phyloP scores from a whole-genome alignment of 495 filamentous ascomycete genomes.

The Darksidea phi region DNA sequence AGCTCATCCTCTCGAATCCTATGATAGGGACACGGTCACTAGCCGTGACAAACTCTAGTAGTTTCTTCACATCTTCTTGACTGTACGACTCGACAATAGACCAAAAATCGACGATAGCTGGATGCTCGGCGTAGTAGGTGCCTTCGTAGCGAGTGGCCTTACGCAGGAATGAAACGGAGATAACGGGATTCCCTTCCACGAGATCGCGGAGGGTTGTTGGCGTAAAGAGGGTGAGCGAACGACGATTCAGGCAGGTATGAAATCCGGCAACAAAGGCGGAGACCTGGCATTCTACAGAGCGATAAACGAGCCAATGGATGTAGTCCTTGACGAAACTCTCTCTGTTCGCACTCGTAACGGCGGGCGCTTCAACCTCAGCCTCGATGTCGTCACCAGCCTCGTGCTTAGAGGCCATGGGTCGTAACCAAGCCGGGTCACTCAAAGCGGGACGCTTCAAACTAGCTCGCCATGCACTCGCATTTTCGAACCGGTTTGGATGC shows the following conservation, averaged over 20 bases:
- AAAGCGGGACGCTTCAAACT: background rate
- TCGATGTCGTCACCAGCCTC: background rate
- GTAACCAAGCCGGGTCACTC: background rate
- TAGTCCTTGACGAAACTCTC: conserved; percentile 82
- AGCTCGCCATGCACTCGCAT: background rate
- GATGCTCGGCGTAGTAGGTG: conserved; percentile 68
- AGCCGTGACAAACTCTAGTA: conserved; percentile 94
- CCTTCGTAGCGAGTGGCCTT: conserved; percentile 69
- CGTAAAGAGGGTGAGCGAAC: conserved; percentile 68
- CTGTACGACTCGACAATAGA: conserved; percentile 64
- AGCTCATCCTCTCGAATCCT: conserved; percentile 74
- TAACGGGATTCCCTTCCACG: conserved; percentile 76
- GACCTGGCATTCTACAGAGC: conserved; percentile 73
- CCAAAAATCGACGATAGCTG: conserved; percentile 79
- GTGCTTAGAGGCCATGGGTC: background rate
- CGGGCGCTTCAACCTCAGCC: conserved; percentile 47
- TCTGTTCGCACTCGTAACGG: conserved; percentile 76
- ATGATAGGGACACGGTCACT: conserved; percentile 86
- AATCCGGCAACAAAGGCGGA: conserved; percentile 82
- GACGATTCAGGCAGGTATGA: conserved; percentile 66
- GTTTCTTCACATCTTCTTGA: conserved; percentile 62
- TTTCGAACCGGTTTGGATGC: background rate
- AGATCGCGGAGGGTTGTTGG: conserved; percentile 68
- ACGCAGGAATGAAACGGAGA: conserved; percentile 71
- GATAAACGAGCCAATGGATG: conserved; percentile 76